A percentile compares a stretch with the other conserved stretches of the same genome.
These are phyloP conservation scores for Cordia subcordata DNA, from an alignment of 257 asterid genomes.

Conservation along the genomic window DNA sequence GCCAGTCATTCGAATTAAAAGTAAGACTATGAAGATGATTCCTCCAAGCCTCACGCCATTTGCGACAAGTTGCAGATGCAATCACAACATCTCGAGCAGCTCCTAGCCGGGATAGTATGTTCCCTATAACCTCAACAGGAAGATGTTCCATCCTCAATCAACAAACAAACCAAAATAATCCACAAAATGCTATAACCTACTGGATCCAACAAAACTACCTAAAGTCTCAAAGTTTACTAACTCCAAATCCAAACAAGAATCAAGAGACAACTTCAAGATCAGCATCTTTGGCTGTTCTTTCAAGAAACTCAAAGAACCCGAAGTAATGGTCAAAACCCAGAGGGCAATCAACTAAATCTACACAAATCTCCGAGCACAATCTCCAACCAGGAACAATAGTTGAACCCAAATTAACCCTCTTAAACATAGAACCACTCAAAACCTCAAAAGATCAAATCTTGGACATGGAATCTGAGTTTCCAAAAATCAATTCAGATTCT, in stretches of 20 bases:
- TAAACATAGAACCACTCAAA: no score
- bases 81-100: constrained; percentile 82
- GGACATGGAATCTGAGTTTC: no score
- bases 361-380: neutral
- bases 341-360: neutral
- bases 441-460: no score
- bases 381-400: neutral
- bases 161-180: neutral
- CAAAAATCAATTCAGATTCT: no score
- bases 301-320: no score
- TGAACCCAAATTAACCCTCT: no score
- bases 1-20: constrained; percentile 80
- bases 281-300: no score
- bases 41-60: constrained; percentile 83
- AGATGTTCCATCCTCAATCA: constrained; percentile 54
- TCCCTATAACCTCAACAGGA: constrained; percentile 93
- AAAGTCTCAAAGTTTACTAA: no score
- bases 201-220: neutral
- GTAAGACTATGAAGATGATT: constrained; percentile 71
- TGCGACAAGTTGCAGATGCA: constrained; percentile 84
- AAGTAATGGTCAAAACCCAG: no score
- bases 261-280: no score
- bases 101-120: constrained; percentile 68
- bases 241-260: no score
- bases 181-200: neutral